Conservation (phyloP, 176 grass and related monocot species). For the Paspalum vaginatum region DNA sequence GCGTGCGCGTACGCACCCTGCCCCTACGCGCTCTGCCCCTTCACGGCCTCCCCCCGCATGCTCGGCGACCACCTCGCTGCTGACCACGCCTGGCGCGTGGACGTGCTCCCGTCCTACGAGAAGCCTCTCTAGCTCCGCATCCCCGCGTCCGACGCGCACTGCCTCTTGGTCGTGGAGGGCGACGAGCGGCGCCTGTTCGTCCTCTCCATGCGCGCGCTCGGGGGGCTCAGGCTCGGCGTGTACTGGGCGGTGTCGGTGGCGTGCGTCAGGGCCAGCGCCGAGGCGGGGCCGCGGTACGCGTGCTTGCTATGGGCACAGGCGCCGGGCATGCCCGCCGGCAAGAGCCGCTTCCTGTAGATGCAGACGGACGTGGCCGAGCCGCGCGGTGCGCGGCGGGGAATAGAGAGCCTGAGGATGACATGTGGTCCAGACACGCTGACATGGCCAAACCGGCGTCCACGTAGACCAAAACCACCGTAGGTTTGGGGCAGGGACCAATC, state of each 20-base stretch:
- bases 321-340: no score
- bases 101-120: neutral
- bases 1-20: neutral
- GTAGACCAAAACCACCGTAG: no score
- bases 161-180: neutral
- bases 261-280: constrained; percentile 27
- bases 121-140: neutral
- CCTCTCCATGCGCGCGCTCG: neutral
- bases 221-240: no score
- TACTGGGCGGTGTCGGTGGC: neutral
- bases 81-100: neutral
- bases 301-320: neutral
- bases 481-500: no score
- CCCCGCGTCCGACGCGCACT: neutral
- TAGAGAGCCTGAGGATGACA: no score
- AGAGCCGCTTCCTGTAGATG: no score
- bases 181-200: constrained; percentile 7
- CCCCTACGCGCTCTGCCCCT: neutral
- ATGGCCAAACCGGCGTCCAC: no score
- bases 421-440: no score
- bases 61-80: constrained; percentile 1
- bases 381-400: no score
- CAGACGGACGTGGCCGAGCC: no score
- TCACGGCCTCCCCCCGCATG: neutral
- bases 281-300: neutral